Conservation (phyloP, 2,329 filamentous ascomycete genomes). For the Piedraia hortae region DNA sequence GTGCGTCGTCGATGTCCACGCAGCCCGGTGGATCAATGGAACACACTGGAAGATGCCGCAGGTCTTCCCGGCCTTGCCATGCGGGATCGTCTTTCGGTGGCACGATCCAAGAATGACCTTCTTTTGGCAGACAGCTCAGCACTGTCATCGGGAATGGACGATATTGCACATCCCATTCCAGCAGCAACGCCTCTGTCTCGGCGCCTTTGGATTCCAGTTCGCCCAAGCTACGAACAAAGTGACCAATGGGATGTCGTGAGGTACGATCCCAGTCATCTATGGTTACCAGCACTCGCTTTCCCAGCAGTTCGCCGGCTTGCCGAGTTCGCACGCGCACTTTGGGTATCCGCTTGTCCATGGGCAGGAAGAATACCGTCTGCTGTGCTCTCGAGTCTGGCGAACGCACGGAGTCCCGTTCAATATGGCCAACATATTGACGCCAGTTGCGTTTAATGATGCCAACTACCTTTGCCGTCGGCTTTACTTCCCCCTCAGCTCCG, state of each 20-base stretch:
- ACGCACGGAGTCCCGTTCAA: constrained; percentile 61
- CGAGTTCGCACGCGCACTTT: constrained; percentile 85
- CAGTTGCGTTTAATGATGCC: constrained; percentile 88
- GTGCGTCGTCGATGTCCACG: constrained; percentile 92
- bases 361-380: constrained; percentile 79
- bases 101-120: constrained; percentile 86
- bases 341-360: constrained; percentile 93
- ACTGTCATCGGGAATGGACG: constrained; percentile 89
- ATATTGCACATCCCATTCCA: constrained; percentile 96
- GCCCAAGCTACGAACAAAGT: constrained; percentile 78
- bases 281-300: constrained; percentile 73
- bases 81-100: constrained; percentile 60
- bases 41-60: constrained; percentile 69
- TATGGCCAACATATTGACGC: constrained; percentile 90
- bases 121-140: constrained; percentile 66
- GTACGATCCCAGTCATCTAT: constrained; percentile 92
- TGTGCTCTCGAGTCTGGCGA: constrained; percentile 55
- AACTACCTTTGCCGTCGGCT: constrained; percentile 78
- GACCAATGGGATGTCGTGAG: constrained; percentile 71
- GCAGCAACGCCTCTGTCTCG: constrained; percentile 75
- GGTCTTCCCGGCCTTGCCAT: constrained; percentile 63
- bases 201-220: constrained; percentile 93
- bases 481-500: constrained; percentile 45
- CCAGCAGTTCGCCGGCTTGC: constrained; percentile 65
- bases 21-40: constrained; percentile 92